phyloP scores from a whole-genome alignment of 2,329 filamentous ascomycete species.

The Phialophora verrucosa region DNA sequence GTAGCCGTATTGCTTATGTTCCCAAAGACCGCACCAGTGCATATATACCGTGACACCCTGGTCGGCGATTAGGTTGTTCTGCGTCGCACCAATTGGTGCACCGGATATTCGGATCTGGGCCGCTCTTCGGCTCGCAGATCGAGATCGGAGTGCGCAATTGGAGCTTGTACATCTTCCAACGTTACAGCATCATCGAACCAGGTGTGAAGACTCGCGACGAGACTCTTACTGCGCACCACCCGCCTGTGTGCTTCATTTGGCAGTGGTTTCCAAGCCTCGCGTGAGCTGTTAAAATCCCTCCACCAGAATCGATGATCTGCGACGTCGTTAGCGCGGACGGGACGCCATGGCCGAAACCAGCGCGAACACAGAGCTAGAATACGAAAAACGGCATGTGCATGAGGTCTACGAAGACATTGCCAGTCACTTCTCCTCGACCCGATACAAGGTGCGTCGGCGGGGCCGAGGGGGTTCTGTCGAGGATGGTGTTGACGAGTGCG shows the following conservation, averaged over 20 bases:
- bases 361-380: constrained; percentile 49
- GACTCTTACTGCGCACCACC: not conserved
- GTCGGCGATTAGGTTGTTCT: not conserved
- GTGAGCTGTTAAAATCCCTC: not conserved
- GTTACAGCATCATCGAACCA: not conserved
- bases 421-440: constrained; percentile 56
- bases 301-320: not conserved
- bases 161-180: constrained; percentile 4
- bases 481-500: constrained; percentile 34
- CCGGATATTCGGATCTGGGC: constrained; percentile 14
- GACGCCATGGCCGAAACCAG: constrained; percentile 18
- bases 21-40: not conserved
- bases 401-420: constrained; percentile 74
- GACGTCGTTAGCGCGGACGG: not conserved
- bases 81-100: not conserved
- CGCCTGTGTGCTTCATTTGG: not conserved
- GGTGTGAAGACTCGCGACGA: not conserved
- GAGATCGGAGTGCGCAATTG: constrained; percentile 18
- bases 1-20: not conserved
- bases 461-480: not conserved
- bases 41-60: not conserved
- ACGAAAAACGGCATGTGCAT: constrained; percentile 89
- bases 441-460: constrained; percentile 63
- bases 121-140: constrained; percentile 18
- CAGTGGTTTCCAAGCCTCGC: not conserved